Evolutionary conservation across 164 flowering plant genomes (phyloP).

Genomic region (Chimonanthus praecox): DNA sequence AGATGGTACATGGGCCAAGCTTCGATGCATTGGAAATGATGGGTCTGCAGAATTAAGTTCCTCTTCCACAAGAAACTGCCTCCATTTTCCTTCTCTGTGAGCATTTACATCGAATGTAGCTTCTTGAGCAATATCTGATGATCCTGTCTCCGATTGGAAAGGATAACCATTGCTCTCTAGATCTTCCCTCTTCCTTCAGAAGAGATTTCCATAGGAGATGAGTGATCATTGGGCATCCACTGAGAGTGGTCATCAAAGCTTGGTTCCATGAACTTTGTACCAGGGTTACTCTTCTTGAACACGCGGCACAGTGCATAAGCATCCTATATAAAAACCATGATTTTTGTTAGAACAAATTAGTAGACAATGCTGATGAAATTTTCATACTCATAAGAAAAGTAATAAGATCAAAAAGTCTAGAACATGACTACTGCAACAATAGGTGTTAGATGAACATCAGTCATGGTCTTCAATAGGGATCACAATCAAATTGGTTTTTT

Average conservation of each 20-base stretch:
- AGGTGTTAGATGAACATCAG: too few relatives aligned
- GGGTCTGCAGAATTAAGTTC: constrained; percentile 36
- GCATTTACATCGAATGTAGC: constrained; percentile 13
- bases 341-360: background rate
- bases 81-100: constrained; percentile 45
- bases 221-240: constrained; percentile 29
- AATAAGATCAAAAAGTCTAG: background rate
- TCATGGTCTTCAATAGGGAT: too few relatives aligned
- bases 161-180: constrained; percentile 31
- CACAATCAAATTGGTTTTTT: too few relatives aligned
- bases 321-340: constrained; percentile 41
- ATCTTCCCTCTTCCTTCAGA: constrained; percentile 43
- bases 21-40: constrained; percentile 26
- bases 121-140: constrained; percentile 22
- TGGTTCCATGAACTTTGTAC: constrained; percentile 2
- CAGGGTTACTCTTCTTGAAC: constrained; percentile 52
- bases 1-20: constrained; percentile 39
- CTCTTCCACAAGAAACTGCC: constrained; percentile 56
- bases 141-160: constrained; percentile 26
- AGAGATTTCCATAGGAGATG: constrained; percentile 40
- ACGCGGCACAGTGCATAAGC: constrained; percentile 92
- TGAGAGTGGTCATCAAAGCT: constrained; percentile 13
- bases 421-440: too few relatives aligned
- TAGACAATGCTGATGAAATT: background rate
- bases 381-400: background rate